These are phyloP conservation scores for Aspergillus sclerotiicarbonarius DNA, from an alignment of 495 filamentous ascomycete genomes.

Conservation along the genomic window DNA sequence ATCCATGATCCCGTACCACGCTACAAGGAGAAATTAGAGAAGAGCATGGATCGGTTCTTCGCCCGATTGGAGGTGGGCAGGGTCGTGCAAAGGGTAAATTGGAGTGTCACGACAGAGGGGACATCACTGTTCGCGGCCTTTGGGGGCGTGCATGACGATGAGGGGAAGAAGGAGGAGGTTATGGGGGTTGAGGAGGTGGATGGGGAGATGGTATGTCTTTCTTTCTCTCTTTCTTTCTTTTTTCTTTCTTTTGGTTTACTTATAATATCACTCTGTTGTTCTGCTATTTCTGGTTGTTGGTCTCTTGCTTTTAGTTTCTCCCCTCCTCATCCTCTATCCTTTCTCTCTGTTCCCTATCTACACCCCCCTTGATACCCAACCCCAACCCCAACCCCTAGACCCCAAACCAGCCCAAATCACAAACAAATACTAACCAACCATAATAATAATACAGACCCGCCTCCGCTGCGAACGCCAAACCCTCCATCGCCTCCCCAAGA, in stretches of 20 bases:
- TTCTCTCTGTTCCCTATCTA: background rate
- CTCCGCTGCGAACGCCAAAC: constrained; percentile 76
- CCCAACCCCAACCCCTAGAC: background rate
- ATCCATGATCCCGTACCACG: constrained; percentile 72
- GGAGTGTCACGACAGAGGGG: constrained; percentile 60
- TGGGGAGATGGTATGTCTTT: constrained; percentile 42
- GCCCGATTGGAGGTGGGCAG: constrained; percentile 37
- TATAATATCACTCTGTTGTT: no score
- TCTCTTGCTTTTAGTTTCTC: background rate
- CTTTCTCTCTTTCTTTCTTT: constrained; percentile 3
- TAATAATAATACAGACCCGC: constrained; percentile 45
- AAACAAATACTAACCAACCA: constrained; percentile 10
- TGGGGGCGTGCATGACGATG: constrained; percentile 36
- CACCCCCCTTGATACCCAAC: background rate
- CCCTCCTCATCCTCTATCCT: background rate
- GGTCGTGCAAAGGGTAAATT: constrained; percentile 50
- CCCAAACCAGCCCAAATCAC: background rate
- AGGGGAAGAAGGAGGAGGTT: constrained; percentile 39
- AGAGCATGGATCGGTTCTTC: constrained; percentile 79
- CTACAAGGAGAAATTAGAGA: constrained; percentile 66
- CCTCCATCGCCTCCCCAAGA: constrained; percentile 66
- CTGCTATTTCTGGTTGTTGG: no score
- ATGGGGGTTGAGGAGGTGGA: constrained; percentile 44
- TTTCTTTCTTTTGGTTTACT: background rate
- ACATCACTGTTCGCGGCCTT: constrained; percentile 52